Base-by-base conservation (phyloP, 2,329 filamentous ascomycete genomes). In the Ascochyta koolunga region DNA sequence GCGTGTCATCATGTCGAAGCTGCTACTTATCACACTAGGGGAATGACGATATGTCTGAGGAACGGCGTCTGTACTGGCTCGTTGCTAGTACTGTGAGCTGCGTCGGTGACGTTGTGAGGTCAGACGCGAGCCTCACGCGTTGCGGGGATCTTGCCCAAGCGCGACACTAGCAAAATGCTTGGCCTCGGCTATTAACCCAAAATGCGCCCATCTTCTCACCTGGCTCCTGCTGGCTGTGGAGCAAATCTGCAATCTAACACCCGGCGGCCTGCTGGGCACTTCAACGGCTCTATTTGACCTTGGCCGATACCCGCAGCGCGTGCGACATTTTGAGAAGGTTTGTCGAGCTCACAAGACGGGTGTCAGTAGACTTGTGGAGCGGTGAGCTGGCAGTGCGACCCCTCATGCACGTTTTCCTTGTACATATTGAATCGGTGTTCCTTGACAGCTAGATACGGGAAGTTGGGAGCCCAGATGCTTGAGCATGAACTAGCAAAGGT, bases 101-200 rank as follows among this genome's bases (percentile, higher is more conserved):
- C 40, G 40, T 50, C 29, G 16, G 51, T 54, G 51, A 54, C 51
- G 51, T 50, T 54, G 40, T 4, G 41, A 40, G 51, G 41, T 54
- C 51, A 54, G 40, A 36, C 36, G 51, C 24, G 40, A 45, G 36
- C 35, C 51, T 40, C 51, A 54, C 45, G 46, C 31, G 51, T 50
- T 54, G 31, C 35, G 45, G 40, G 42, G 50, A 46, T 42, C 42
- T 24, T 31, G 45, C 45, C 19, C 32, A 5, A 27, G 37, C 19
- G 10, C 21, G 37, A 15, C 37, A 16, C 37, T 39, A 39, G 21
- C 21, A 9, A 4, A 52, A 52, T 42, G 50, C 50, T 53, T 50
- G 45, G 40, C 36, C 31, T 41, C 21, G 35, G 40, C 31, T 25
- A 45, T 11, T n/a, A 22, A 25, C 15, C 32, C 39, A 48, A 25